A percentile compares a stretch with the other conserved stretches of the same genome.
phyloP scores from a whole-genome alignment of 768 basidiomycete genomes.

The Daedaleopsis sinensis region DNA sequence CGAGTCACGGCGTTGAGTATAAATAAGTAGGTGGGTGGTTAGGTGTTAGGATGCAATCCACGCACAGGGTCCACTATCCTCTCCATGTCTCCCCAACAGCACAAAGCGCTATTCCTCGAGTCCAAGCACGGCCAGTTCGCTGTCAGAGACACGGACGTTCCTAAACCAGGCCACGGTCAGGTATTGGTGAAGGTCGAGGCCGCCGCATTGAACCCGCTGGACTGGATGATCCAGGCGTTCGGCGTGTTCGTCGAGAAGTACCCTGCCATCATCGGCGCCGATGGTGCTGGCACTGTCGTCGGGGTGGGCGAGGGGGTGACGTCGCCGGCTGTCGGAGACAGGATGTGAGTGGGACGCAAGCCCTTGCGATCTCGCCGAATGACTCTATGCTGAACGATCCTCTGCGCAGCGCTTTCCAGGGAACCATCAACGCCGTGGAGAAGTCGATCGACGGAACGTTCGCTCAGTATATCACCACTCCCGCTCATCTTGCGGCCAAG shows the following conservation, averaged over 20 bases:
- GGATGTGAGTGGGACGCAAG: slow-evolving; percentile 33
- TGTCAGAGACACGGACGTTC: slow-evolving; percentile 6
- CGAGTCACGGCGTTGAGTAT: neutral
- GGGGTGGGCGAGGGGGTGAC: slow-evolving; percentile 41
- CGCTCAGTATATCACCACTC: slow-evolving; percentile 6
- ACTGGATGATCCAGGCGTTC: slow-evolving; percentile 38
- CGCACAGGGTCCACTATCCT: neutral
- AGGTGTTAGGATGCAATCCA: too few species aligned
- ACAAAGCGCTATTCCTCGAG: slow-evolving; percentile 23
- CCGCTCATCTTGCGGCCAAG: slow-evolving; percentile 7
- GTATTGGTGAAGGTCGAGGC: slow-evolving; percentile 32
- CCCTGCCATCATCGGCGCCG: slow-evolving; percentile 28
- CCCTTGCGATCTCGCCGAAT: too few species aligned
- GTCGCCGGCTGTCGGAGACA: slow-evolving; percentile 41
- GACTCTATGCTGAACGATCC: neutral
- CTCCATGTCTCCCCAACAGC: slow-evolving; percentile 1
- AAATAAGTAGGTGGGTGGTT: neutral
- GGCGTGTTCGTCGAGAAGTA: slow-evolving; percentile 37
- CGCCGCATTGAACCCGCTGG: slow-evolving; percentile 37
- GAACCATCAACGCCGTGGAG: slow-evolving; percentile 1
- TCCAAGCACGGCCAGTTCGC: slow-evolving; percentile 5
- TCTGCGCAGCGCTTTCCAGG: slow-evolving; percentile 3
- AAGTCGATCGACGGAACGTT: neutral
- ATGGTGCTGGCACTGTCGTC: slow-evolving; percentile 41
- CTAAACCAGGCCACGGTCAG: slow-evolving; percentile 25